Base-by-base conservation (phyloP, 2,329 filamentous ascomycete genomes). In the Cadophora sp. region DNA sequence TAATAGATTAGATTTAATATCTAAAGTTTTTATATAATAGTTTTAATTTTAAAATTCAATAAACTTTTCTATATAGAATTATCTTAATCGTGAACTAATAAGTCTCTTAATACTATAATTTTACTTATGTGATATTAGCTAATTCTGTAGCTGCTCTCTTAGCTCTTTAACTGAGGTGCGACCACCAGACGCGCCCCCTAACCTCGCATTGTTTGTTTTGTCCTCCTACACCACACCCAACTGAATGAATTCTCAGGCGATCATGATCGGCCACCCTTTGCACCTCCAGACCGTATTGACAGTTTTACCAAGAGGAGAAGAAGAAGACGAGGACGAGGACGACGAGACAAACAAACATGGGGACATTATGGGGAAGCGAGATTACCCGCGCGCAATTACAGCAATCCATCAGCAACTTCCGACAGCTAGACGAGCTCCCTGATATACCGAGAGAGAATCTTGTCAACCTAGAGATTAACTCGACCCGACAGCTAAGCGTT, bases 151-250 rank as follows among this genome's bases (percentile, higher is more conserved):
- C 31, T 34, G 31, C 31, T n/a, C 31, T 11, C 31, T 34, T 5
- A 11, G 5, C 5, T 6, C 31, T 34, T 5, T 34, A 11, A 11
- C 31, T 34, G 31, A 34, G 6, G 31, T 34, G 31, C 31, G 11
- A 11, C 31, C 31, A 34, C 31, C 31, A 34, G 31, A 34, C 31
- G 31, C 11, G 31, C 31, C 31, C 11, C 31, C 6, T 80, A 78
- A 48, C 80, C 81, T 19, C 68, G 81, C 29, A 65, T 69, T 22
- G 78, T n/a, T 79, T 70, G 37, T 16, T 14, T 43, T 43, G 37
- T 43, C 6, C 37, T 43, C 37, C 37, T 11, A 43, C 37, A 43
- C 37, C 8, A 34, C 37, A 9, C 37, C 12, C 6, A 43, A 16
- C 3, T 9, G 7, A 43, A 9, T 12, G 12, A 43, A 11, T 43